A percentile compares a stretch with the other conserved stretches of the same genome.
Conservation (phyloP, 2,329 filamentous ascomycete species). For the Colletotrichum shisoi region DNA sequence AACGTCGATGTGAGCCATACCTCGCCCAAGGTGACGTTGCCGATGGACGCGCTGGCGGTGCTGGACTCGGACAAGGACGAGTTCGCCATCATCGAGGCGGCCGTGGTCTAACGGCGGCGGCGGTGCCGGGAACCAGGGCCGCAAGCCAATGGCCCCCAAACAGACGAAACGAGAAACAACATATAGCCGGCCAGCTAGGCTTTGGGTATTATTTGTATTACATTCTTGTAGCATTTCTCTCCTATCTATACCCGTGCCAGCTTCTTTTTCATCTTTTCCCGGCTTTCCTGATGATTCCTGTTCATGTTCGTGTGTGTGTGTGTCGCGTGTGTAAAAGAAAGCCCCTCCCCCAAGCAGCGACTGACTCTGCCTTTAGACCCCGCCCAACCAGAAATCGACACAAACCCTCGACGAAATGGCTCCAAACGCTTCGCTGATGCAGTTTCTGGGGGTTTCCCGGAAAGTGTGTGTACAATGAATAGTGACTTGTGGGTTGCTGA, state of each 20-base stretch:
- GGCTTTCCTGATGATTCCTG: conserved; percentile 4
- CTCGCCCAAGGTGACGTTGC: conserved; percentile 53
- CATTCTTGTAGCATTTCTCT: conserved; percentile 14
- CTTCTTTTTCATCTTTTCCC: conserved; percentile 9
- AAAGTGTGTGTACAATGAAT: conserved; percentile 5
- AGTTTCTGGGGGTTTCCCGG: conserved; percentile 38
- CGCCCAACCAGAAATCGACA: conserved; percentile 26
- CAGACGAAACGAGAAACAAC: neutral
- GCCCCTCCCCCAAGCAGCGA: conserved; percentile 2
- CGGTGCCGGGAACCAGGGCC: neutral
- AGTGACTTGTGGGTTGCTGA: conserved; percentile 18
- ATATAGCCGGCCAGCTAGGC: neutral
- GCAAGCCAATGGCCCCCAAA: neutral
- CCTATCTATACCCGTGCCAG: conserved; percentile 4
- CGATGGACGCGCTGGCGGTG: conserved; percentile 49
- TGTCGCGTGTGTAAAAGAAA: conserved; percentile 1
- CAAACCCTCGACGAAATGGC: conserved; percentile 33
- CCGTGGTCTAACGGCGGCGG: conserved; percentile 19
- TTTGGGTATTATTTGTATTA: conserved; percentile 37
- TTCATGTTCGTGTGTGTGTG: conserved; percentile 30
- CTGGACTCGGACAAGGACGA: conserved; percentile 51
- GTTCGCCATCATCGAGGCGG: conserved; percentile 47
- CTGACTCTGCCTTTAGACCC: conserved; percentile 18
- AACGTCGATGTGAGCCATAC: conserved; percentile 56
- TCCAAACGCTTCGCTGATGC: conserved; percentile 41